Evolutionary conservation across 495 filamentous ascomycete species (phyloP), one percentile per base, ranked within the genome.

Genomic region (Aspergillus taichungensis): DNA sequence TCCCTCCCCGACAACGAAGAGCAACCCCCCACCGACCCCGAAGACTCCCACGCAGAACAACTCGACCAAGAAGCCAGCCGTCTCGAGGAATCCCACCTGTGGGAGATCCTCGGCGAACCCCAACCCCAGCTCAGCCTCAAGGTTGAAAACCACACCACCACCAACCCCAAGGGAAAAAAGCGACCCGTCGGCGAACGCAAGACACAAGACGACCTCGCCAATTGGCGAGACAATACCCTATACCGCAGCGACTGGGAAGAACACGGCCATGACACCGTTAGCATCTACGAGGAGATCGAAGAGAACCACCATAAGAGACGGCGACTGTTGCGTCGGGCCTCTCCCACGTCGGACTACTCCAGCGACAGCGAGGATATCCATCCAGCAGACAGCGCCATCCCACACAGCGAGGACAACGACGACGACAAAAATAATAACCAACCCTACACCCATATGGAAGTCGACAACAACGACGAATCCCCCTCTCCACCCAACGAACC

Each of bases 31-130:
- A 18, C 42, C 3, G 56, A 62, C 33, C 37, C 53, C 0, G 67
- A 74, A 45, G 75, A 83, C 37, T 62, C 58, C 0, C 73, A 82
- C 40, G 67, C 76, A 0, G 80, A 84, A 46, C 46, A 45, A 0
- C 40, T 74, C 5, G 84, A 90, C 50, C 57, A 51, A 14, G 55
- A 69, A 47, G 54, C 63, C 10, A 75, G 75, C 46, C 63, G 55
- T 10, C 40, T 51, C 6, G 82, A 84, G 57, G 83, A 89, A 61
- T 53, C 56, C 31, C 50, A 58, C 9, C 45, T 88, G 8, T 83
- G 79, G 77, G 46, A 49, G 0, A 32, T 81, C 8, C 56, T 89
- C 8, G 62, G 59, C 13, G 55, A 51, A 13, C 42, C 18, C 13
- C 56, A 51, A 13, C 42, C 18, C 18, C 18, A 24, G 18, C 18